phyloP scores from a whole-genome alignment of 352 stramenopile species.

The Thraustochytrium striatum region DNA sequence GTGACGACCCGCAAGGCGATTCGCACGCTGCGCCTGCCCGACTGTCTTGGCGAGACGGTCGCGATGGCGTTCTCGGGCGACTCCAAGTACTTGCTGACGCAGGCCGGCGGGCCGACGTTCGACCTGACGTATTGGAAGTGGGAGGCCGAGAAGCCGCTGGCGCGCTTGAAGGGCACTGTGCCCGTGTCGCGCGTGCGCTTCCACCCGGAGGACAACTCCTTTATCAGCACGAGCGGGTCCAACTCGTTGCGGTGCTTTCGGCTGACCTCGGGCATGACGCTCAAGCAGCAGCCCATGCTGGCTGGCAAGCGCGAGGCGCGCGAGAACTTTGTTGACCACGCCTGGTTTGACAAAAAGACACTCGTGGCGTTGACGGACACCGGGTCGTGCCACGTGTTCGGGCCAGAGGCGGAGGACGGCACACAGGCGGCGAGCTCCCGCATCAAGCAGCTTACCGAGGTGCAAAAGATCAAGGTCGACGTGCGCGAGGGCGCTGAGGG shows the following conservation, averaged over 20 bases:
- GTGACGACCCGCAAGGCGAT: constrained; percentile 17
- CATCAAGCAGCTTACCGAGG: background rate
- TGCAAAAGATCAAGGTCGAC: constrained; percentile 10
- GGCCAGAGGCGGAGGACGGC: background rate
- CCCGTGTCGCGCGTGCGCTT: constrained; percentile 13
- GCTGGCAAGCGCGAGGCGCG: background rate
- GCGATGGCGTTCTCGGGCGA: constrained; percentile 20
- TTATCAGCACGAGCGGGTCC: background rate
- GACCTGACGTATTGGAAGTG: constrained; percentile 44
- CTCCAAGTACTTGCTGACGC: constrained; percentile 17
- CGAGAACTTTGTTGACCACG: constrained; percentile 12
- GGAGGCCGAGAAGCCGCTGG: constrained; percentile 27
- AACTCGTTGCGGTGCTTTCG: background rate
- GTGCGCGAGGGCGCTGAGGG: background rate
- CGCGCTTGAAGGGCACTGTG: background rate
- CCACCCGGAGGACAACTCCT: constrained; percentile 20
- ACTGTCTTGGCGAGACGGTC: background rate
- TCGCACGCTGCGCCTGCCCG: constrained; percentile 6
- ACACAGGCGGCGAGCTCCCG: background rate
- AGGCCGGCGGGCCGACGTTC: background rate
- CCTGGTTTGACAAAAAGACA: constrained; percentile 38
- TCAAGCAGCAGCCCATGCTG: constrained; percentile 23
- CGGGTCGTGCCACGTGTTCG: background rate
- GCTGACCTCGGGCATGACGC: background rate
- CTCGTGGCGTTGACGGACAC: background rate